Percentiles rank a stretch among this genome's conserved stretches.
These are phyloP conservation scores for Arthrobotrys pseudoclavata DNA, from an alignment of 2,329 filamentous ascomycete species.

Conservation along the genomic window DNA sequence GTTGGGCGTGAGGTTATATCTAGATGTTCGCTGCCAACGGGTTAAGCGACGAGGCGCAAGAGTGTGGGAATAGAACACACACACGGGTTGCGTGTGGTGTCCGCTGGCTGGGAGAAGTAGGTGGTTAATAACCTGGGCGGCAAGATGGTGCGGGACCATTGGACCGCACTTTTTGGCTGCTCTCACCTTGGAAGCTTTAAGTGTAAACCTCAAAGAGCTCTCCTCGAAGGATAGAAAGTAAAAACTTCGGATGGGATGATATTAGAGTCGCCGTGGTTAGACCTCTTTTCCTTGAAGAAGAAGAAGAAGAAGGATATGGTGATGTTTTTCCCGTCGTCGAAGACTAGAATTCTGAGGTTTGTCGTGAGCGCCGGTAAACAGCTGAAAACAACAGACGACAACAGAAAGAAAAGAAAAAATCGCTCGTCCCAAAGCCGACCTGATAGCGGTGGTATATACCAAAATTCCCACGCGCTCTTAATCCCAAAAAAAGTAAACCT, in stretches of 20 bases:
- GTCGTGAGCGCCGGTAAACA: conserved; percentile 32
- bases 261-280: conserved; percentile 53
- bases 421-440: conserved; percentile 35
- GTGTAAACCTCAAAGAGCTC: conserved; percentile 46
- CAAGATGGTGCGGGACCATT: conserved; percentile 55
- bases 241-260: conserved; percentile 38
- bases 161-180: conserved; percentile 27
- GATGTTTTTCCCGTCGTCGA: neutral
- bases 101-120: conserved; percentile 29
- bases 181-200: conserved; percentile 37
- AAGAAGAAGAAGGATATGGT: neutral
- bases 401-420: conserved; percentile 38
- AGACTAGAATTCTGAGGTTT: neutral
- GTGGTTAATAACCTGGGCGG: conserved; percentile 60
- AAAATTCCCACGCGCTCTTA: conserved; percentile 23
- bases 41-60: conserved; percentile 60
- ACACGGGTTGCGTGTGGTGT: conserved; percentile 33
- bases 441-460: conserved; percentile 37
- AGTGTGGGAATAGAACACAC: conserved; percentile 28
- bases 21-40: conserved; percentile 43
- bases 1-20: conserved; percentile 56
- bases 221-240: conserved; percentile 4
- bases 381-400: conserved; percentile 12
- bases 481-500: conserved; percentile 33
- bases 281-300: neutral